Base-by-base conservation (phyloP, 2,329 filamentous ascomycete species). In the Cephalotrichum gorgonifer region DNA sequence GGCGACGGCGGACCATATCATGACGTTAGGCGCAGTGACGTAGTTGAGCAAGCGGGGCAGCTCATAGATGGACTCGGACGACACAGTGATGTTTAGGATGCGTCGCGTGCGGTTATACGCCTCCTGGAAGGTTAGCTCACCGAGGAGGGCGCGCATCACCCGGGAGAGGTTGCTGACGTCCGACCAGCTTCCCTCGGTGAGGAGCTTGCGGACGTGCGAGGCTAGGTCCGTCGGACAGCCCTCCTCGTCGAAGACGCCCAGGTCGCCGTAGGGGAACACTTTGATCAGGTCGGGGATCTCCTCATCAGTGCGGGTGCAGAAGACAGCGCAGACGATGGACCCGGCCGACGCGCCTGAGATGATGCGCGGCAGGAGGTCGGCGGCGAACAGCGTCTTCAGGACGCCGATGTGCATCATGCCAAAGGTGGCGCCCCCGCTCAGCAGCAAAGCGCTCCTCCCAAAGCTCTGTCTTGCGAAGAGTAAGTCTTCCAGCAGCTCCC, bases 1-100 rank as follows among this genome's bases (percentile, higher is more conserved):
- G n/a, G 88, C 88, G 58, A 96, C 90, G 30, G 91, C 91, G 15
- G 90, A 95, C 88, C 90, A 95, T 49, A 97, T 90, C 68, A 96
- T 79, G 48, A 97, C 90, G 60, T 96, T 93, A 0, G 91, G 90
- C 0, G 91, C 86, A 0, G 91, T 96, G 51, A 95, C 79, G 59
- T 95, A 96, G 64, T 97, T 97, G 56, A 97, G 74, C 0, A 97
- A 71, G 33, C 87, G 75, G 0, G 90, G 91, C 15, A 95, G 73
- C 61, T 96, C 90, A 63, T 94, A 93, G 49, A 91, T 77, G 15
- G 86, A 88, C 1, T 88, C 86, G 2, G 86, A 88, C 0, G 90
- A 95, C 6, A 97, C 90, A 51, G 87, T 90, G 33, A 97, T 95
- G 62, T 96, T 97, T 59, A 95, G 78, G 53, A 96, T 90, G 51